Evolutionary conservation across 2,329 filamentous ascomycete species (phyloP), one percentile per base, ranked within the genome.

Genomic region (Ophiostoma montium): DNA sequence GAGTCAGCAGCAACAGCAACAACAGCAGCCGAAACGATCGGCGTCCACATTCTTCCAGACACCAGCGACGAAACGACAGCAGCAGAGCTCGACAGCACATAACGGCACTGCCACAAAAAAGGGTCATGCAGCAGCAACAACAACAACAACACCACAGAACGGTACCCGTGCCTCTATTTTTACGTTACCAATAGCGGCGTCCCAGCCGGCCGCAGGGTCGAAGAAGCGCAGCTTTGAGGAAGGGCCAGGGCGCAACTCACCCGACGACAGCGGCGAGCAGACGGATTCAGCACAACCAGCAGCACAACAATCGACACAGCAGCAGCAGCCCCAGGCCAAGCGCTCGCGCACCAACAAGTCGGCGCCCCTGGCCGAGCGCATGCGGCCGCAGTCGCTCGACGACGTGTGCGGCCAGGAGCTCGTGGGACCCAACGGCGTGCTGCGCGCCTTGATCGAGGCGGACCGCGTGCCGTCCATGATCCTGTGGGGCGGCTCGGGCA

Each of bases 401-500:
- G 82, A 95, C 15, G 84, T 96, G 3, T 88, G 74, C 55, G 92
- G 92, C 0, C 92, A 98, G 66, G 87, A 95, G 41, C 77, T 98
- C 0, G 89, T 98, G 2, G 90, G 88, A 0, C 77, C 79, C 0
- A 70, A 79, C 31, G 92, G 92, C n/a, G 78, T 96, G 6, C 71
- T 98, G 39, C 80, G 90, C 4, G 81, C 82, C 30, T 74, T 96
- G 52, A 94, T 98, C 56, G 85, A 95, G 59, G 75, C 83, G 52
- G 82, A 92, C 59, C 76, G 84, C 5, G 80, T 96, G 31, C 90
- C 92, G 0, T 94, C 86, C 13, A 95, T 98, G 86, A 88, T 98
- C 36, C 71, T 98, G 13, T 98, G 92, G 86, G 86, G 86, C 31
- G 77, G 76, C 1, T 80, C 84, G 0, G 86, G 86, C 19, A 89